Conservation (phyloP, 1,284 basidiomycete genomes). For the Entoloma clypeatum region DNA sequence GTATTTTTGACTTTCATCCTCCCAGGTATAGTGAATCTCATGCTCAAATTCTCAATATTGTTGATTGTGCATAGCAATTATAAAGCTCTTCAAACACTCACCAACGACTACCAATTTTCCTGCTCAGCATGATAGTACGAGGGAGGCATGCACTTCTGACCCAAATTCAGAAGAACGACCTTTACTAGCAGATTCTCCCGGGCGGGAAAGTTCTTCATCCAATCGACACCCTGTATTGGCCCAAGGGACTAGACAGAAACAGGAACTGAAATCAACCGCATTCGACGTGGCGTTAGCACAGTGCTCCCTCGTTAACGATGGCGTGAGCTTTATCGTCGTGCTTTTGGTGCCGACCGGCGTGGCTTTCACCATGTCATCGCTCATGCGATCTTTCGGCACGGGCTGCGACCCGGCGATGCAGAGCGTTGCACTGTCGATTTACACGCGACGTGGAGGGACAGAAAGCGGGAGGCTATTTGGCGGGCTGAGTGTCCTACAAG, state of each 20-base stretch:
- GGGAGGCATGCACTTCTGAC: no score
- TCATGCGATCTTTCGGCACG: slow-evolving; percentile 46
- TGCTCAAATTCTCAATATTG: not conserved
- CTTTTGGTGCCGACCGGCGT: slow-evolving; percentile 36
- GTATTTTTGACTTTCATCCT: slow-evolving; percentile 57
- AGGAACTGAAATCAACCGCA: no score
- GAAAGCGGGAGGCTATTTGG: slow-evolving; percentile 68
- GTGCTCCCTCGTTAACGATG: slow-evolving; percentile 56
- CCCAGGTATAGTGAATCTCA: slow-evolving; percentile 45
- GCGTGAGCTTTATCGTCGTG: slow-evolving; percentile 51
- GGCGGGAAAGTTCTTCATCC: no score
- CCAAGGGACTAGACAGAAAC: no score
- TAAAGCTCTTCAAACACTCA: not conserved
- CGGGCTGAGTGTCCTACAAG: slow-evolving; percentile 62
- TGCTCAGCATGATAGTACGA: no score
- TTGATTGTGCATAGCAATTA: not conserved
- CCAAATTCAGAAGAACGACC: no score
- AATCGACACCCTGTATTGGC: no score
- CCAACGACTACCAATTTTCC: no score
- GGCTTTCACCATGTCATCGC: slow-evolving; percentile 43
- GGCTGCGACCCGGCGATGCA: slow-evolving; percentile 65
- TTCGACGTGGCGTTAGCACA: no score
- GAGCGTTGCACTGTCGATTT: slow-evolving; percentile 60
- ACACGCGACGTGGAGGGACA: slow-evolving; percentile 41
- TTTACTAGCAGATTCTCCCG: no score